Evolutionary conservation across 108 stramenopile genomes (phyloP).

Genomic region (Cyclotella atomus): DNA sequence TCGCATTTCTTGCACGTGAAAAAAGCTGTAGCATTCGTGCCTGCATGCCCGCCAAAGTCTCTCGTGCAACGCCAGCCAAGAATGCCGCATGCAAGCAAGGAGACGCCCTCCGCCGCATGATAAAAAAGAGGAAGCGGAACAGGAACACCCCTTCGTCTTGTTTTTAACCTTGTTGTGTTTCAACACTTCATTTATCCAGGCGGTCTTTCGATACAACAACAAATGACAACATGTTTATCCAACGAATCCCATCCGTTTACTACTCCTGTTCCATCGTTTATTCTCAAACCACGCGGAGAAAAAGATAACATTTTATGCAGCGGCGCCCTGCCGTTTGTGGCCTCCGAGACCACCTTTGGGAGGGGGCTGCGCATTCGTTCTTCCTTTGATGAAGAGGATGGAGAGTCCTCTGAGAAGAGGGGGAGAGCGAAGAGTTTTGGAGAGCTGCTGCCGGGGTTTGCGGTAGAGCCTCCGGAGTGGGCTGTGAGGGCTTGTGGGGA

Average conservation of each 20-base stretch:
- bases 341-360: conserved; percentile 14
- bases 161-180: neutral
- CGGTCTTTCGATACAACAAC: neutral
- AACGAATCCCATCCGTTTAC: conserved; percentile 38
- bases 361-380: conserved; percentile 39
- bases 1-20: too few relatives aligned
- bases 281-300: conserved; percentile 50
- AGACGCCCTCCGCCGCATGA: too few relatives aligned
- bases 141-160: neutral
- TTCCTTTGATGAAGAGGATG: conserved; percentile 32
- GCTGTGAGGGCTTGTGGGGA: conserved; percentile 81
- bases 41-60: too few relatives aligned
- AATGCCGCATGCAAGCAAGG: too few relatives aligned
- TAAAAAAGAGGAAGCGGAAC: neutral
- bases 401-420: neutral
- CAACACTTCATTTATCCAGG: neutral
- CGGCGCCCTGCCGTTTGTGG: conserved; percentile 21
- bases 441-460: conserved; percentile 12
- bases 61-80: too few relatives aligned
- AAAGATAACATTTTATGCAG: conserved; percentile 16
- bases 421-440: neutral
- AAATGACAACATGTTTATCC: conserved; percentile 45
- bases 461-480: conserved; percentile 74
- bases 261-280: conserved; percentile 34
- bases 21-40: neutral